These are phyloP conservation scores for Rhododendron mucronatum DNA, from an alignment of 148 eudicot species.

Conservation along the genomic window DNA sequence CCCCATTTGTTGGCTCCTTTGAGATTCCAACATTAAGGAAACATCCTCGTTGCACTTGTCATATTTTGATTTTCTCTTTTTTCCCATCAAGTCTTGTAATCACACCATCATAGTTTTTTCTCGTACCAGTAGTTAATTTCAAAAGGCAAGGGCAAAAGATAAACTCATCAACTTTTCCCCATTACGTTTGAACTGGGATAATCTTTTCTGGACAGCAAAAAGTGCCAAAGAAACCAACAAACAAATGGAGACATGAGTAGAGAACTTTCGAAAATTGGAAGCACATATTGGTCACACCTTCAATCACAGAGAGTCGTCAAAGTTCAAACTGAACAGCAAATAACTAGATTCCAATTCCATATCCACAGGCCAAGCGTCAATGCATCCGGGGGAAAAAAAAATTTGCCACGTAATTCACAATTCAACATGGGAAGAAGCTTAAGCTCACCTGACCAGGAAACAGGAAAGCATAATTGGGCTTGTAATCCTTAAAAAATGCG, in stretches of 20 bases:
- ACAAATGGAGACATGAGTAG: not conserved
- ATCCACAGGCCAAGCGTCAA: not conserved
- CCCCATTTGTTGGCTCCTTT: too few species aligned
- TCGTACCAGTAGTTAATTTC: too few species aligned
- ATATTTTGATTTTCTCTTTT: too few species aligned
- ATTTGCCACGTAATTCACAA: not conserved
- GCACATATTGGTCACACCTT: not conserved
- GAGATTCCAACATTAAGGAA: too few species aligned
- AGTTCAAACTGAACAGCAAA: not conserved
- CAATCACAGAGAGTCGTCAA: not conserved
- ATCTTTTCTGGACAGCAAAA: not conserved
- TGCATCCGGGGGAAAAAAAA: not conserved
- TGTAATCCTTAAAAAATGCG: slow-evolving; percentile 60
- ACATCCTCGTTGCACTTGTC: too few species aligned
- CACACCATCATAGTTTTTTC: too few species aligned
- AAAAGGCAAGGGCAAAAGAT: not conserved
- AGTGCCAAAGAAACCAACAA: not conserved
- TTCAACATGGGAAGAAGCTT: not conserved
- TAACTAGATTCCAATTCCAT: not conserved
- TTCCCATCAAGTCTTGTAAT: too few species aligned
- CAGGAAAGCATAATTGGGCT: slow-evolving; percentile 65
- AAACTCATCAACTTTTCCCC: not conserved
- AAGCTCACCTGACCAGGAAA: slow-evolving; percentile 85
- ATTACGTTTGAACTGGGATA: not conserved
- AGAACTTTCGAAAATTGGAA: not conserved